These are phyloP conservation scores for Neurospora africana DNA, from an alignment of 495 filamentous ascomycete genomes.

Conservation along the genomic window DNA sequence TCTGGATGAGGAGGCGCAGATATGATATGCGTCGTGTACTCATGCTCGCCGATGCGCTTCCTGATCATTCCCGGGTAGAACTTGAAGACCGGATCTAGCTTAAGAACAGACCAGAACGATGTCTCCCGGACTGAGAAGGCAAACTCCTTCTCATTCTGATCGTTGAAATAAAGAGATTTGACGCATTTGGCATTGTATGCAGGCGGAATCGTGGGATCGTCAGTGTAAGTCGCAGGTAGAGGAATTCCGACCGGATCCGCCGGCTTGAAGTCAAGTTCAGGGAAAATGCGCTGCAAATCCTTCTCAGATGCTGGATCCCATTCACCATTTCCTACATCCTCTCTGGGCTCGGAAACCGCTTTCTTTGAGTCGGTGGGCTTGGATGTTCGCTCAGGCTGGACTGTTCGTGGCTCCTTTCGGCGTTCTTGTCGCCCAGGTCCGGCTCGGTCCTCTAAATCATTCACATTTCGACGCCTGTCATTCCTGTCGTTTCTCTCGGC, in stretches of 20 bases:
- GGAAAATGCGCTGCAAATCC: conserved; percentile 32
- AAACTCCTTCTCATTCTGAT: conserved; percentile 36
- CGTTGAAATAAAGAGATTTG: conserved; percentile 37
- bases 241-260: conserved; percentile 36
- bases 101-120: conserved; percentile 30
- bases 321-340: conserved; percentile 13
- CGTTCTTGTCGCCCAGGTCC: neutral
- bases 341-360: neutral
- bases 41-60: conserved; percentile 15
- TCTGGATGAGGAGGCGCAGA: conserved; percentile 15
- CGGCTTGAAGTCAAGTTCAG: conserved; percentile 19
- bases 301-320: conserved; percentile 27
- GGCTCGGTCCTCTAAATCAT: neutral
- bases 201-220: conserved; percentile 33
- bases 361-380: neutral
- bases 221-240: conserved; percentile 28
- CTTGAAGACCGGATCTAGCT: conserved; percentile 39
- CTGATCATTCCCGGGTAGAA: conserved; percentile 19
- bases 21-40: conserved; percentile 14
- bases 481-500: neutral
- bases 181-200: conserved; percentile 34
- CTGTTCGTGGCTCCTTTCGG: neutral
- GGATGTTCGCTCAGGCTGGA: neutral
- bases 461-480: neutral
- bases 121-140: conserved; percentile 29